Percentiles rank a stretch among this genome's conserved stretches.
Evolutionary conservation across 2,329 filamentous ascomycete genomes (phyloP).

Genomic region (Pseudohalonectria lignicola): DNA sequence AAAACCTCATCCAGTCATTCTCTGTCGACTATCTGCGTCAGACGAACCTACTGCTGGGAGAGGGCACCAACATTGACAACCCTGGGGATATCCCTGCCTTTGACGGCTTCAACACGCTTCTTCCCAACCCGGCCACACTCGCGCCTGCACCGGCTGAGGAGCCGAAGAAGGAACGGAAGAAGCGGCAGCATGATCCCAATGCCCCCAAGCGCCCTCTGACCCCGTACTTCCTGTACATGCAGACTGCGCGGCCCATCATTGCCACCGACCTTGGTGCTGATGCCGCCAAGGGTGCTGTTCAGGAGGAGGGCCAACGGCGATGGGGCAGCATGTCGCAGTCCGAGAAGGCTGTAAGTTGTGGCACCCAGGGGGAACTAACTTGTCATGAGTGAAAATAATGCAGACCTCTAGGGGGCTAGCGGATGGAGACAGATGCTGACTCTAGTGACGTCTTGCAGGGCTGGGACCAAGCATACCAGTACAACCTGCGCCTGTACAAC

Average conservation of each 20-base stretch:
- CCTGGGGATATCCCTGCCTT: conserved; percentile 37
- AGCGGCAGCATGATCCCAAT: conserved; percentile 78
- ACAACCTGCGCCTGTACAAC: conserved; percentile 56
- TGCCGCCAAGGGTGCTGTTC: conserved; percentile 75
- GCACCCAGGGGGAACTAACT: too few relatives aligned
- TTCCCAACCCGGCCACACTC: conserved; percentile 21
- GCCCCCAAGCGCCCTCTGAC: conserved; percentile 90
- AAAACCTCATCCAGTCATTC: conserved; percentile 68
- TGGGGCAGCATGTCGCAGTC: conserved; percentile 68
- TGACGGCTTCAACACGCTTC: conserved; percentile 36
- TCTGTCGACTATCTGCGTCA: conserved; percentile 80
- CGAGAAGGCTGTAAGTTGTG: conserved; percentile 53
- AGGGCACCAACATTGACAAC: conserved; percentile 50
- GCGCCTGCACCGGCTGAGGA: conserved; percentile 35
- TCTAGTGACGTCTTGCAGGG: conserved; percentile 21
- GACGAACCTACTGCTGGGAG: conserved; percentile 70
- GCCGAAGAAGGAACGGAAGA: conserved; percentile 80
- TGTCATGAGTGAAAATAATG: too few relatives aligned
- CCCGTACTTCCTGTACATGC: conserved; percentile 91
- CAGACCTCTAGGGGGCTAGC: too few relatives aligned
- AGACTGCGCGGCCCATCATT: conserved; percentile 75
- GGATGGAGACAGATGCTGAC: too few relatives aligned
- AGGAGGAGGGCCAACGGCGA: conserved; percentile 74
- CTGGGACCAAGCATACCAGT: conserved; percentile 58
- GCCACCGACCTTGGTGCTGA: conserved; percentile 64